phyloP scores from a whole-genome alignment of 768 basidiomycete genomes.

The Trametes cinnabarina region DNA sequence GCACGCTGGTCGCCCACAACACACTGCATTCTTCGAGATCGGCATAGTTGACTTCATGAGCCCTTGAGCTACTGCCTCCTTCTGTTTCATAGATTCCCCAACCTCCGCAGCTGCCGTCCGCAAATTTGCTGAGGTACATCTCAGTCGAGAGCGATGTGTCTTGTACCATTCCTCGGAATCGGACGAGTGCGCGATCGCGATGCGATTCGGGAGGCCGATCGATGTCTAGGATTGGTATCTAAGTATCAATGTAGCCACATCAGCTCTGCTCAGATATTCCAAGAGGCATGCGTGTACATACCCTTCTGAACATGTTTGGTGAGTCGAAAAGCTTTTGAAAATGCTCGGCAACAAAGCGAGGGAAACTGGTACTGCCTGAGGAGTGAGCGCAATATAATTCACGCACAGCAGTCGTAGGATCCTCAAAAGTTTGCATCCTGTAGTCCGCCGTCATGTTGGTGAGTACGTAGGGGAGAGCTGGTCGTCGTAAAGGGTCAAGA shows the following conservation, averaged over 20 bases:
- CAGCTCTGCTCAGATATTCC: background rate
- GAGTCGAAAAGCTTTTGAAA: conserved; percentile 31
- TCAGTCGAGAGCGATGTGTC: conserved; percentile 75
- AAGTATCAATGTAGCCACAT: conserved; percentile 1
- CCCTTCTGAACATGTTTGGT: conserved; percentile 26
- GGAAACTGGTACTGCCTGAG: conserved; percentile 28
- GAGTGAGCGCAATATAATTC: conserved; percentile 36
- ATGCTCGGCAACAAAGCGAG: conserved; percentile 29
- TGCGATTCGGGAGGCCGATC: conserved; percentile 48
- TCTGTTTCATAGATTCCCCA: conserved; percentile 55
- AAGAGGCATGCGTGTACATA: conserved; percentile 1
- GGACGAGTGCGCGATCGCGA: conserved; percentile 56
- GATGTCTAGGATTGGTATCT: conserved; percentile 61
- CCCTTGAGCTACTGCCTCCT: conserved; percentile 24
- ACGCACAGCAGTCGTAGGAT: conserved; percentile 49
- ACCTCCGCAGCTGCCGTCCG: conserved; percentile 55
- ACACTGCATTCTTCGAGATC: conserved; percentile 60
- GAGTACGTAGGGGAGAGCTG: no score
- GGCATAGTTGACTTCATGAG: conserved; percentile 40
- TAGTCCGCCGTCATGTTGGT: conserved; percentile 52
- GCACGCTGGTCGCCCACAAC: conserved; percentile 74
- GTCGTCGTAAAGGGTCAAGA: background rate
- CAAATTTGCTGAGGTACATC: conserved; percentile 58
- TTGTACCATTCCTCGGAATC: conserved; percentile 78
- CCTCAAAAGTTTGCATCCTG: conserved; percentile 46